Percentiles rank a stretch among this genome's conserved stretches.
phyloP scores from a whole-genome alignment of 768 basidiomycete genomes.

The Mycena polygramma region DNA sequence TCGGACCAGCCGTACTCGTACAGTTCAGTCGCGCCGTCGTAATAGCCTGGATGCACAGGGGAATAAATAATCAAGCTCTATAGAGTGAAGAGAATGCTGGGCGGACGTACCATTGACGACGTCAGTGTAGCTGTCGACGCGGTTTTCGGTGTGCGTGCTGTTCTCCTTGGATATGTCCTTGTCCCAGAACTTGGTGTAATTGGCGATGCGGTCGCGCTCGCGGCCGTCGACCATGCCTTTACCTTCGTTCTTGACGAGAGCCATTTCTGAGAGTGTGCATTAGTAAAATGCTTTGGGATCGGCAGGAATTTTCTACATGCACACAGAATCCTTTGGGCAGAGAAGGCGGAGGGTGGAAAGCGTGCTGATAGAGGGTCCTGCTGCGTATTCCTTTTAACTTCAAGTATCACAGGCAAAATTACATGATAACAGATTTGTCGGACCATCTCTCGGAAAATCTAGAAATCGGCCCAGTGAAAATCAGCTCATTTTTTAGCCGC shows the following conservation, averaged over 20 bases:
- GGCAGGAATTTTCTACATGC: no score
- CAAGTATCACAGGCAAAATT: no score
- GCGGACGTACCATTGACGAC: slow-evolving; percentile 83
- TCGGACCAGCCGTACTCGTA: slow-evolving; percentile 96
- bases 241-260: slow-evolving; percentile 19
- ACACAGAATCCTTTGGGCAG: no score
- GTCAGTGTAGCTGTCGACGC: slow-evolving; percentile 88
- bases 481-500: background rate
- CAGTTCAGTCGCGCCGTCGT: slow-evolving; percentile 94
- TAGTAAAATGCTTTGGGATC: background rate
- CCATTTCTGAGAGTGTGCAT: slow-evolving; percentile 44
- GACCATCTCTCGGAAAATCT: background rate
- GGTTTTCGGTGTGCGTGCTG: slow-evolving; percentile 73
- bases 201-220: slow-evolving; percentile 45
- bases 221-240: slow-evolving; percentile 37
- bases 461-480: slow-evolving; percentile 1
- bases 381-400: no score
- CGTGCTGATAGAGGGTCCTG: no score
- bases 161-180: slow-evolving; percentile 81
- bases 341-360: background rate
- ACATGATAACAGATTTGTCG: background rate
- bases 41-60: slow-evolving; percentile 74
- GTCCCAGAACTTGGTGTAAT: slow-evolving; percentile 95
- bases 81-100: slow-evolving; percentile 19
- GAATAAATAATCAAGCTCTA: slow-evolving; percentile 6